Conservation (phyloP, 2,329 filamentous ascomycete species). For the Colletotrichum gloeosporioides region DNA sequence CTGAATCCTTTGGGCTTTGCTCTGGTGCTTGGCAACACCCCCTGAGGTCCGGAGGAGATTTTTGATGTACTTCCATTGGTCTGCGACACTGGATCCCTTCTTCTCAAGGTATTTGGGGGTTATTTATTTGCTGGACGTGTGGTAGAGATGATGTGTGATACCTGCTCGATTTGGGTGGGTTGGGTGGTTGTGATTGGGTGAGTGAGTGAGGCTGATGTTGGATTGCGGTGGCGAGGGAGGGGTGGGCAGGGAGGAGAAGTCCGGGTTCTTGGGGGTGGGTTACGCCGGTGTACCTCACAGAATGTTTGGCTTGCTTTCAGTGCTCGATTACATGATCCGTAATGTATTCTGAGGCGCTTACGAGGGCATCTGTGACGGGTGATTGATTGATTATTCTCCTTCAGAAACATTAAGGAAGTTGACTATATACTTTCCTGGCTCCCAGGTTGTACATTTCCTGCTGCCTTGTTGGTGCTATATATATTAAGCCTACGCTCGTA, state of each 20-base stretch:
- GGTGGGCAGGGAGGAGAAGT: not conserved
- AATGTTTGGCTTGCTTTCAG: too few relatives aligned
- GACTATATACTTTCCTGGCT: too few relatives aligned
- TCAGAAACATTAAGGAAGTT: fast-evolving
- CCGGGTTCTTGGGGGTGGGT: not conserved
- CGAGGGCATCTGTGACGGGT: too few relatives aligned
- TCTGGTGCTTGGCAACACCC: not conserved
- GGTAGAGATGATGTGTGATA: not conserved
- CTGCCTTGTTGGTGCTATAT: too few relatives aligned
- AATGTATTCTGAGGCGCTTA: fast-evolving
- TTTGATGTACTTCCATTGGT: not conserved
- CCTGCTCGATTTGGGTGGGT: not conserved
- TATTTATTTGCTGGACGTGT: not conserved
- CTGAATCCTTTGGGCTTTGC: not conserved
- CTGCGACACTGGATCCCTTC: not conserved
- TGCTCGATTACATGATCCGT: fast-evolving
- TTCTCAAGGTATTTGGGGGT: too few relatives aligned
- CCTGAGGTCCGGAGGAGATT: too few relatives aligned
- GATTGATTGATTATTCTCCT: fast-evolving
- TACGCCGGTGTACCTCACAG: not conserved
- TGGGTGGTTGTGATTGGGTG: not conserved
- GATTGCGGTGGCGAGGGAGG: not conserved
- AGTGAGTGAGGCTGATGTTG: not conserved
- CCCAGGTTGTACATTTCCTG: fast-evolving
- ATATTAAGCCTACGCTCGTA: too few relatives aligned